phyloP scores from a whole-genome alignment of 164 flowering plant species.

The Nymphaea thermarum region DNA sequence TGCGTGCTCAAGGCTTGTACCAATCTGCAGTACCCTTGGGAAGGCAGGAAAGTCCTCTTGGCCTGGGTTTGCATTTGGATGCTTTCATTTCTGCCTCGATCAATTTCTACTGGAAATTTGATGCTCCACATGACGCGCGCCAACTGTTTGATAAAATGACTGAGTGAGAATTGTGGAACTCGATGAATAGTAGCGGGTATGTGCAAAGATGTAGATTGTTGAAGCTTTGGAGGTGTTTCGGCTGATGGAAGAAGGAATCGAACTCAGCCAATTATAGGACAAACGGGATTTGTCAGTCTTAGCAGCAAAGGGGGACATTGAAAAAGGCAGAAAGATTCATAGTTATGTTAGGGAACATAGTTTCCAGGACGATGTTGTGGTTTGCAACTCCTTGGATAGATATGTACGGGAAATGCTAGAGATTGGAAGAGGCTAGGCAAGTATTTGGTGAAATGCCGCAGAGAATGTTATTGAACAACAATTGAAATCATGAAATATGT shows the following conservation, averaged over 20 bases:
- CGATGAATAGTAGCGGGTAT: too few species aligned
- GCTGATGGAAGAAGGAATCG: constrained; percentile 29
- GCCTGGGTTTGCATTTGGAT: too few species aligned
- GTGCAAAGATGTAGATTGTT: too few species aligned
- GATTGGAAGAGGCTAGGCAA: constrained; percentile 22
- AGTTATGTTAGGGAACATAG: constrained; percentile 39
- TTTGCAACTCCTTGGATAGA: constrained; percentile 51
- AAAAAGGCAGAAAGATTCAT: constrained; percentile 40
- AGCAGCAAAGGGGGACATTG: constrained; percentile 19
- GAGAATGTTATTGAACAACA: too few species aligned
- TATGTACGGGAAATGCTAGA: constrained; percentile 60
- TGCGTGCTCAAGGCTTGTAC: constrained; percentile 44
- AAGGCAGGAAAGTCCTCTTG: constrained; percentile 38
- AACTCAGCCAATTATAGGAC: constrained; percentile 35
- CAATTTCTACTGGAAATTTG: too few species aligned
- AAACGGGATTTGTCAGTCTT: constrained; percentile 46
- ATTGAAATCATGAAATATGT: too few species aligned
- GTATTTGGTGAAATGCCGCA: constrained; percentile 32
- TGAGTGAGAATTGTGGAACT: too few species aligned
- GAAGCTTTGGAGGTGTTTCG: too few species aligned
- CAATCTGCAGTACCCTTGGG: constrained; percentile 14
- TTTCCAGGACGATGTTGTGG: constrained; percentile 29
- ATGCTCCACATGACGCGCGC: too few species aligned
- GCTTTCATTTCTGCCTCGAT: too few species aligned
- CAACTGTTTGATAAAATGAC: too few species aligned